Evolutionary conservation across 805 yeast genomes (phyloP).

Genomic region (Candida insectalens): DNA sequence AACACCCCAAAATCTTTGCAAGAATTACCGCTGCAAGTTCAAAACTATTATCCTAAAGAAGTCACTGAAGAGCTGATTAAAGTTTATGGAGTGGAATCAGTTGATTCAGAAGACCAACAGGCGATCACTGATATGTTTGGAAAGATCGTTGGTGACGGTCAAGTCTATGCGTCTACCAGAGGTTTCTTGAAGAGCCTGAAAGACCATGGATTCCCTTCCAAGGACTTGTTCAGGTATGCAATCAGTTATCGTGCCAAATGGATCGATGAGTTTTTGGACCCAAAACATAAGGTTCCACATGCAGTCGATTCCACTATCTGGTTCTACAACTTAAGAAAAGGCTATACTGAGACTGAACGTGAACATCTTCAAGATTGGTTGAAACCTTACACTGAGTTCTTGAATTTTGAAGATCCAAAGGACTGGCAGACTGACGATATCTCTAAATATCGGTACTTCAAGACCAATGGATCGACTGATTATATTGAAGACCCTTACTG

Average conservation of each 20-base stretch:
- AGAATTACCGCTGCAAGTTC: neutral
- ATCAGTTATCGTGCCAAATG: neutral
- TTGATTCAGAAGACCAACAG: slow-evolving; percentile 4
- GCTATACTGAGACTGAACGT: slow-evolving; percentile 20
- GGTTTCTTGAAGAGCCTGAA: slow-evolving; percentile 25
- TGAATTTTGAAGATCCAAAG: slow-evolving; percentile 17
- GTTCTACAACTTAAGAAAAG: slow-evolving; percentile 23
- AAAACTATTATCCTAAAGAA: neutral
- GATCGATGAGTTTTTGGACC: slow-evolving; percentile 7
- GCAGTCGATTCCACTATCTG: slow-evolving; percentile 27
- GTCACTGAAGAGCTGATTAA: neutral
- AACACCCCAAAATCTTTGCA: neutral
- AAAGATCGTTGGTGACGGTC: slow-evolving; percentile 27
- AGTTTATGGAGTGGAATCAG: neutral
- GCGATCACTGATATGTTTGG: slow-evolving; percentile 22
- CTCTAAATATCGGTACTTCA: slow-evolving; percentile 19
- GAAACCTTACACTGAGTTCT: slow-evolving; percentile 22
- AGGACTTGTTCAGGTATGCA: neutral
- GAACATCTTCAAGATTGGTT: slow-evolving; percentile 16
- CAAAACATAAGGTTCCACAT: slow-evolving; percentile 25
- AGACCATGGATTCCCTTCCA: slow-evolving; percentile 5
- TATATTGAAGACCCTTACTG: slow-evolving; percentile 24
- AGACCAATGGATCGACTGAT: slow-evolving; percentile 20
- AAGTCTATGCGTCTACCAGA: slow-evolving; percentile 29
- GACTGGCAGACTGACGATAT: slow-evolving; percentile 22